These are phyloP conservation scores for Calonectria leucothoes DNA, from an alignment of 2,329 filamentous ascomycete genomes.

Conservation along the genomic window DNA sequence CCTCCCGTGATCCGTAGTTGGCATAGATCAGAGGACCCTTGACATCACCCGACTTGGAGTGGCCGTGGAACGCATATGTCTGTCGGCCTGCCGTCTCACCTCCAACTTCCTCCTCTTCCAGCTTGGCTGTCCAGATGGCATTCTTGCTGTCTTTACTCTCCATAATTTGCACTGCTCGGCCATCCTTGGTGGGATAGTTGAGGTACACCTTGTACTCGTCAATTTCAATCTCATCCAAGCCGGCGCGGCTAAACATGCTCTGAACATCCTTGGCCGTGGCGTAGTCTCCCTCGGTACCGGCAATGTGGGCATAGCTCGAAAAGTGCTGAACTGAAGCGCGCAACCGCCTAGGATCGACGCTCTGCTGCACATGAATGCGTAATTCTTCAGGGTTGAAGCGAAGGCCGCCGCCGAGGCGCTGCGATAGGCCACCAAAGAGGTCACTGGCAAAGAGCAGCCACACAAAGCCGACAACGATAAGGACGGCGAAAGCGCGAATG, in stretches of 20 bases:
- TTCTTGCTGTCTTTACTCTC: constrained; percentile 68
- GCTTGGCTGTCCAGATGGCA: constrained; percentile 78
- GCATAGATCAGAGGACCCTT: constrained; percentile 90
- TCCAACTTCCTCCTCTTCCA: constrained; percentile 83
- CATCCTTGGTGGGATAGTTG: constrained; percentile 86
- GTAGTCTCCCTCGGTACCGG: constrained; percentile 93
- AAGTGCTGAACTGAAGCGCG: constrained; percentile 80
- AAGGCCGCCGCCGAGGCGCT: constrained; percentile 74
- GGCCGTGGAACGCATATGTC: constrained; percentile 86
- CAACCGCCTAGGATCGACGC: constrained; percentile 77
- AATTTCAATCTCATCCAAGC: constrained; percentile 79
- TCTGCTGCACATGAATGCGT: constrained; percentile 77
- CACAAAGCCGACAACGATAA: constrained; percentile 80
- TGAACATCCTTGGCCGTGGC: constrained; percentile 87
- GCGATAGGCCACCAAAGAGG: constrained; percentile 75
- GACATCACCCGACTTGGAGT: constrained; percentile 88
- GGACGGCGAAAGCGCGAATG: constrained; percentile 78
- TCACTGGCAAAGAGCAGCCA: constrained; percentile 90
- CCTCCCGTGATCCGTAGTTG: constrained; percentile 88
- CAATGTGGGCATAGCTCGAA: constrained; percentile 88
- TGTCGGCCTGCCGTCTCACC: constrained; percentile 72
- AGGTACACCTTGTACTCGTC: constrained; percentile 90
- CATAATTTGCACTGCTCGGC: constrained; percentile 84
- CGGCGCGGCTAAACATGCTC: constrained; percentile 77
- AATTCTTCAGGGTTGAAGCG: constrained; percentile 86